A percentile compares a stretch with the other conserved stretches of the same genome.
Evolutionary conservation across 1,284 basidiomycete genomes (phyloP).

Genomic region (Trichosporon faecale): DNA sequence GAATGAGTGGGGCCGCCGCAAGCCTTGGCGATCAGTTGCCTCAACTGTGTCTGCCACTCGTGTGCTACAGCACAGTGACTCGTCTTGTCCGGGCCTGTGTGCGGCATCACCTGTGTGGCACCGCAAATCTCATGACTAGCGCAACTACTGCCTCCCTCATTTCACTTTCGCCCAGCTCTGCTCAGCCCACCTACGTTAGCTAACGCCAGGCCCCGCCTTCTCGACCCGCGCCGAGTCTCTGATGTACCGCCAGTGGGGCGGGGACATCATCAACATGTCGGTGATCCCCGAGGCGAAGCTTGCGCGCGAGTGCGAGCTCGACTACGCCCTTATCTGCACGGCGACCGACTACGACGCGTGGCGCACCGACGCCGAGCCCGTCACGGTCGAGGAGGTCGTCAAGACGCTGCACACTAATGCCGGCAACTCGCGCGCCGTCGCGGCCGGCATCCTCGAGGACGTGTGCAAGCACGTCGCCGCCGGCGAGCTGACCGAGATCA

Average conservation of each 20-base stretch:
- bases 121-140: no score
- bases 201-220: conserved; percentile 46
- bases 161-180: background rate
- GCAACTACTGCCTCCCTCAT: no score
- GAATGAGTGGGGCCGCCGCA: no score
- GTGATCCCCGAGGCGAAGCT: conserved; percentile 93
- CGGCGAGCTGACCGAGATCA: conserved; percentile 63
- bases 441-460: conserved; percentile 72
- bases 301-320: conserved; percentile 88
- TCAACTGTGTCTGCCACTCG: no score
- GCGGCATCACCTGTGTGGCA: no score
- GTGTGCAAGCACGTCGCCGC: conserved; percentile 62
- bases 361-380: conserved; percentile 72
- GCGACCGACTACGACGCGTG: conserved; percentile 89
- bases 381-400: conserved; percentile 79
- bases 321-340: conserved; percentile 85
- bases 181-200: no score
- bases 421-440: conserved; percentile 66
- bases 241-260: conserved; percentile 93
- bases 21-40: no score
- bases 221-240: conserved; percentile 87
- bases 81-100: no score
- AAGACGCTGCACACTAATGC: conserved; percentile 84
- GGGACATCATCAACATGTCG: conserved; percentile 92
- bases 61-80: no score